These are phyloP conservation scores for Dictyophora rubrovolvata DNA, from an alignment of 768 basidiomycete species.

Conservation along the genomic window DNA sequence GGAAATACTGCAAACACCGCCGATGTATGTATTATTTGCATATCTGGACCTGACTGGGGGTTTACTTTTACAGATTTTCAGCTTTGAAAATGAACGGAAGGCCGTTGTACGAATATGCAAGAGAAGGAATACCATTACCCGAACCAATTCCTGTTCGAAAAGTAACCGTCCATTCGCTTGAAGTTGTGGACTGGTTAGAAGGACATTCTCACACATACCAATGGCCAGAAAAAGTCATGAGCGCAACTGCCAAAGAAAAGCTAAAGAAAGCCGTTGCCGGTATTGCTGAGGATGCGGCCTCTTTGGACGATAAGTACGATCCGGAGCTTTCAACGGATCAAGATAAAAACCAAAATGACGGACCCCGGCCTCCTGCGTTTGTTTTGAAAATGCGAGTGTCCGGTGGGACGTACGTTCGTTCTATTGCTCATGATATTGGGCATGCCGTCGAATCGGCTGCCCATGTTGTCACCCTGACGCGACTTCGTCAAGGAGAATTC, in stretches of 20 bases:
- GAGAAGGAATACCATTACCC: conserved; percentile 82
- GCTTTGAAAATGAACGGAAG: conserved; percentile 98
- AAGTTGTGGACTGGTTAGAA: conserved; percentile 63
- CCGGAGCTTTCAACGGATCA: conserved; percentile 23
- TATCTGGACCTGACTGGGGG: background rate
- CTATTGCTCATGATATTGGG: conserved; percentile 88
- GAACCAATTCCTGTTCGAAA: conserved; percentile 85
- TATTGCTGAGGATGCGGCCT: conserved; percentile 27
- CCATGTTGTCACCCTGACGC: conserved; percentile 83
- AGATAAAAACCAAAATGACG: conserved; percentile 21
- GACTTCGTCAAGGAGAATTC: conserved; percentile 85
- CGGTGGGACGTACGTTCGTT: conserved; percentile 94
- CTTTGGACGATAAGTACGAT: conserved; percentile 26
- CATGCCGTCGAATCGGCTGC: conserved; percentile 78
- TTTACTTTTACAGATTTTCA: conserved; percentile 59
- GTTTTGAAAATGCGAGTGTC: conserved; percentile 88
- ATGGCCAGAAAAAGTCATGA: conserved; percentile 66
- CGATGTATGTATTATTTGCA: conserved; percentile 49
- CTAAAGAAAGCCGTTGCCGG: conserved; percentile 49
- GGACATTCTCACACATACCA: conserved; percentile 64
- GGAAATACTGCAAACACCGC: conserved; percentile 82
- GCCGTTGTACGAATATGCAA: conserved; percentile 91
- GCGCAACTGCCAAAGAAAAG: conserved; percentile 56
- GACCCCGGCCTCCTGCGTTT: conserved; percentile 57
- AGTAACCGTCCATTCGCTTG: conserved; percentile 72